Evolutionary conservation across 345 rosid genomes (phyloP).

Genomic region (Euphorbia tirucalli): DNA sequence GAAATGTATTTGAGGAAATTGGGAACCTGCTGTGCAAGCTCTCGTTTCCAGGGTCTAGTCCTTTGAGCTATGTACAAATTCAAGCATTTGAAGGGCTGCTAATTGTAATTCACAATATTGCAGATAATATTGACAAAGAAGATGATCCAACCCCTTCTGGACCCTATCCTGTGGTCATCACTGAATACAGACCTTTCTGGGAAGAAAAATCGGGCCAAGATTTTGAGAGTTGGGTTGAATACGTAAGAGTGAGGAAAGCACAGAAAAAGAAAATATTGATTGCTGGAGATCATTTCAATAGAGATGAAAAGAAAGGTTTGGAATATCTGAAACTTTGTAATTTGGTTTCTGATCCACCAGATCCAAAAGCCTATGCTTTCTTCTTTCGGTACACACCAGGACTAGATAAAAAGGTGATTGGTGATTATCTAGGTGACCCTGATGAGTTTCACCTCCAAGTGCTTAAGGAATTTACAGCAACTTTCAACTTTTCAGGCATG

Average conservation of each 20-base stretch:
- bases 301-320: slow-evolving; percentile 81
- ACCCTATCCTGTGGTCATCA: slow-evolving; percentile 51
- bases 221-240: slow-evolving; percentile 59
- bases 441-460: slow-evolving; percentile 71
- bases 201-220: slow-evolving; percentile 58
- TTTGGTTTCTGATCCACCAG: slow-evolving; percentile 61
- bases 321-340: slow-evolving; percentile 64
- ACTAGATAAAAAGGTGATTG: slow-evolving; percentile 67
- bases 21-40: slow-evolving; percentile 84
- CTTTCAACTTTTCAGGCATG: slow-evolving; percentile 81
- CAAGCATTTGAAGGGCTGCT: slow-evolving; percentile 95
- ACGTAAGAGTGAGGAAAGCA: slow-evolving; percentile 58
- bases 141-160: slow-evolving; percentile 40
- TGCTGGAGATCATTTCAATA: slow-evolving; percentile 72
- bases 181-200: slow-evolving; percentile 74
- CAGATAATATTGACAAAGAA: slow-evolving; percentile 64
- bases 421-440: slow-evolving; percentile 91
- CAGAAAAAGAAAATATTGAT: slow-evolving; percentile 71
- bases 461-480: slow-evolving; percentile 67
- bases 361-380: slow-evolving; percentile 60
- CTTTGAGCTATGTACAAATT: slow-evolving; percentile 56
- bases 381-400: slow-evolving; percentile 74
- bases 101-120: slow-evolving; percentile 72
- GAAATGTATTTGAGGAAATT: slow-evolving; percentile 60
- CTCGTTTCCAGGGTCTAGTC: slow-evolving; percentile 68